Percentiles rank a stretch among this genome's conserved stretches.
Conservation (phyloP, 2,329 filamentous ascomycete genomes). For the Alternaria consortialis region DNA sequence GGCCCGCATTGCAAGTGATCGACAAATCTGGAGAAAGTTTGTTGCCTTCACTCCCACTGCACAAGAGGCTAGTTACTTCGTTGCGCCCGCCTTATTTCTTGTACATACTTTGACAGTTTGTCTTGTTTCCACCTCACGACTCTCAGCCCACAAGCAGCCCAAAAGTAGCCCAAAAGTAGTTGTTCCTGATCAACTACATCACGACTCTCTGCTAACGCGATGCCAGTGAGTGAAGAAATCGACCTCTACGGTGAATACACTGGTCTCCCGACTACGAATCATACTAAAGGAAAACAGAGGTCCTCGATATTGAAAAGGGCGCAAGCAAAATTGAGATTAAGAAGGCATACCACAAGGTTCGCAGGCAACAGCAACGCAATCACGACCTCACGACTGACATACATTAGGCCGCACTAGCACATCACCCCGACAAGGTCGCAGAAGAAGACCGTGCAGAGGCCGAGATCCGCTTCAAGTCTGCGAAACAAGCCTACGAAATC, state of each 20-base stretch:
- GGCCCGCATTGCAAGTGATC: constrained; percentile 14
- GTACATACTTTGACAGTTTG: constrained; percentile 10
- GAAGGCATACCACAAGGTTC: constrained; percentile 94
- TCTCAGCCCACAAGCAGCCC: not conserved
- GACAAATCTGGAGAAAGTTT: constrained; percentile 14
- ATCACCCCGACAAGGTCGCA: constrained; percentile 95
- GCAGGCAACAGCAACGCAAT: constrained; percentile 25
- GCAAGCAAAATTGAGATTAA: constrained; percentile 85
- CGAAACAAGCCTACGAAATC: constrained; percentile 96
- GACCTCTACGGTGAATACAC: constrained; percentile 65
- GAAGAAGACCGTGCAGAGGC: constrained; percentile 84
- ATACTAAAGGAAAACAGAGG: constrained; percentile 64
- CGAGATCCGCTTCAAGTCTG: constrained; percentile 90
- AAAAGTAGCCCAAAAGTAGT: constrained; percentile 6
- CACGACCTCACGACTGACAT: constrained; percentile 1
- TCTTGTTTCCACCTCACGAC: not conserved
- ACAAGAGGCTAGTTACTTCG: not conserved
- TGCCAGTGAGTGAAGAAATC: constrained; percentile 57
- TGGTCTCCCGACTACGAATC: not conserved
- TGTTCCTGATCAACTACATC: not conserved
- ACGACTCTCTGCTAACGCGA: constrained; percentile 20
- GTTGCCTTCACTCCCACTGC: constrained; percentile 11
- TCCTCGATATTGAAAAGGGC: constrained; percentile 77
- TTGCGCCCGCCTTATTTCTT: constrained; percentile 10
- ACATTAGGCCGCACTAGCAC: constrained; percentile 78